Percentiles rank a stretch among this genome's conserved stretches.
phyloP scores from a whole-genome alignment of 768 basidiomycete species.

The Clitopilus hobsonii region DNA sequence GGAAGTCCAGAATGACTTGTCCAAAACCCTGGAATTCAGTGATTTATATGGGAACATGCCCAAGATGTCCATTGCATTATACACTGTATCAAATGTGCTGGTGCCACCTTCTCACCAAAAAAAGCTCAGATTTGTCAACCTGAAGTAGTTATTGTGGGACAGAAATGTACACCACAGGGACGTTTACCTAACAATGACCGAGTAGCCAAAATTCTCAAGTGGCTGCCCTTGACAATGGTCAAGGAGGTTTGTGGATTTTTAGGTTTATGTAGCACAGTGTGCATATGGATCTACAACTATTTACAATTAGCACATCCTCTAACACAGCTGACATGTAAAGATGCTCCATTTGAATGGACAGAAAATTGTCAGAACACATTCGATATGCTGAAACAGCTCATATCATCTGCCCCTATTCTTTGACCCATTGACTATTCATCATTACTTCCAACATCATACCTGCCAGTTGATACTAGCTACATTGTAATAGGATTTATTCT shows the following conservation, averaged over 20 bases:
- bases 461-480: not conserved
- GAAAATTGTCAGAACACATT: constrained; percentile 13
- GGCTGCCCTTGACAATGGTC: constrained; percentile 13
- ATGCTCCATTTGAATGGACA: constrained; percentile 17
- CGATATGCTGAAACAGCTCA: constrained; percentile 10
- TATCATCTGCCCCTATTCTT: constrained; percentile 11
- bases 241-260: constrained; percentile 16
- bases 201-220: constrained; percentile 21
- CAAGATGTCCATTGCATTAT: constrained; percentile 21
- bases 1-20: constrained; percentile 21
- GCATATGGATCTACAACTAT: constrained; percentile 18
- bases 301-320: constrained; percentile 4
- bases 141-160: constrained; percentile 22
- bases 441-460: not conserved
- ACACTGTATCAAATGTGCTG: constrained; percentile 20
- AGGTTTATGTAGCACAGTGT: constrained; percentile 4
- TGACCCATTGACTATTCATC: constrained; percentile 23
- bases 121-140: constrained; percentile 22
- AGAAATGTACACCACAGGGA: constrained; percentile 28
- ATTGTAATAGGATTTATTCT: not conserved
- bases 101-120: constrained; percentile 25
- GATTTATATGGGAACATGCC: constrained; percentile 31
- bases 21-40: constrained; percentile 22
- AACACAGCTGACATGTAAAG: constrained; percentile 9
- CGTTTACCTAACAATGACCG: constrained; percentile 15